Conservation (phyloP, 2,329 filamentous ascomycete genomes). For the Cyphellophora europaea region DNA sequence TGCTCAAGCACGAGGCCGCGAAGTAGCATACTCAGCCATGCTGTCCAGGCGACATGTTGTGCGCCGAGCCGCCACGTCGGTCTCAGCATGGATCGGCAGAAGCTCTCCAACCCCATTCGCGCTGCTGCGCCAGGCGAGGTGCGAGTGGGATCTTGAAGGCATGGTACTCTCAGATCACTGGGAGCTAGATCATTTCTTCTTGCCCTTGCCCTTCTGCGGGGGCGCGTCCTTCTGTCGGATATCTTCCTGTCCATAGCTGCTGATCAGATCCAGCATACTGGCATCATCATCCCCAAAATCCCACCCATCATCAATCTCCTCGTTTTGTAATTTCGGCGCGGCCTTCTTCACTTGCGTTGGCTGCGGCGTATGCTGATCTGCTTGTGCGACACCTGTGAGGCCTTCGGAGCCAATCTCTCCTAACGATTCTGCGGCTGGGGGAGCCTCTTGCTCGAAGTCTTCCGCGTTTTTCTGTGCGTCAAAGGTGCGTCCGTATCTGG, state of each 20-base stretch:
- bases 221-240: conserved; percentile 20
- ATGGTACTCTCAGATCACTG: no score
- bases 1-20: no score
- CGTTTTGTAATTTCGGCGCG: conserved; percentile 19
- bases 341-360: conserved; percentile 11
- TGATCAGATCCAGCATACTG: conserved; percentile 49
- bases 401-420: no score
- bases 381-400: background rate
- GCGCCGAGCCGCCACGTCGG: no score
- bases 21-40: no score
- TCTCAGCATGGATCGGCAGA: no score
- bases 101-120: no score
- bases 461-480: conserved; percentile 47
- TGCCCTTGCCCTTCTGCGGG: conserved; percentile 19
- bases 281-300: conserved; percentile 38
- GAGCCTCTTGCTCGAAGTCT: conserved; percentile 17
- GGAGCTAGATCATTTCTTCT: conserved; percentile 14
- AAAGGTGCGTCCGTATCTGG: conserved; percentile 73
- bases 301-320: conserved; percentile 12
- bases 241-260: conserved; percentile 35
- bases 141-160: no score
- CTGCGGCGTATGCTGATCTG: background rate
- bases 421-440: conserved; percentile 4
- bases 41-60: no score
- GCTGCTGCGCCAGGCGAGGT: no score